These are phyloP conservation scores for Geotrichum histeridarum DNA, from an alignment of 1,139 yeast genomes.

Conservation along the genomic window DNA sequence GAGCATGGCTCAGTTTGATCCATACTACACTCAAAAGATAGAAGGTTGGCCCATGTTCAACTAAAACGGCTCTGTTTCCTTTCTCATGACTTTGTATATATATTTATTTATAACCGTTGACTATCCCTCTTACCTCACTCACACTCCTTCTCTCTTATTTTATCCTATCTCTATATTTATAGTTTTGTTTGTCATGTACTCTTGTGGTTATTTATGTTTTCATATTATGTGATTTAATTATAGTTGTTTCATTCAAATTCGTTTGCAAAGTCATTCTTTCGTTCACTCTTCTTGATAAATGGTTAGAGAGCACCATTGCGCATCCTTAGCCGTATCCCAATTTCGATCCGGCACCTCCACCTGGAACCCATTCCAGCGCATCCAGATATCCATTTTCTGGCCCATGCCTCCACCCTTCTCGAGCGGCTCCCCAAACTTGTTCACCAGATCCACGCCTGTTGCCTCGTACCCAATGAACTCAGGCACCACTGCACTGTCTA, in stretches of 20 bases:
- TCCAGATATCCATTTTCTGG: conserved; percentile 29
- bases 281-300: conserved; percentile 13
- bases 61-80: too few relatives aligned
- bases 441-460: conserved; percentile 28
- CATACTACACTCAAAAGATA: not conserved
- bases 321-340: conserved; percentile 30
- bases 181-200: not conserved
- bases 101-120: not conserved
- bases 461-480: conserved; percentile 19
- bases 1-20: conserved; percentile 8
- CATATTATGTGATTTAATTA: not conserved
- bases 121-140: not conserved
- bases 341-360: conserved; percentile 27
- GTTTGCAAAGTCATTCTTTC: not conserved
- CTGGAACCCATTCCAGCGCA: conserved; percentile 30
- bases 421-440: conserved; percentile 29
- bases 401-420: conserved; percentile 30
- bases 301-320: conserved; percentile 27
- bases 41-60: not conserved
- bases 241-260: not conserved
- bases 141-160: not conserved
- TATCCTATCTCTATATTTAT: not conserved
- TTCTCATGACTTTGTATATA: too few relatives aligned
- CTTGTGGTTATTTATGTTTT: not conserved
- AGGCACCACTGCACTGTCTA: conserved; percentile 21